Evolutionary conservation across 2,329 filamentous ascomycete species (phyloP), one percentile per base, ranked within the genome.

Genomic region (Venturia carpophila): DNA sequence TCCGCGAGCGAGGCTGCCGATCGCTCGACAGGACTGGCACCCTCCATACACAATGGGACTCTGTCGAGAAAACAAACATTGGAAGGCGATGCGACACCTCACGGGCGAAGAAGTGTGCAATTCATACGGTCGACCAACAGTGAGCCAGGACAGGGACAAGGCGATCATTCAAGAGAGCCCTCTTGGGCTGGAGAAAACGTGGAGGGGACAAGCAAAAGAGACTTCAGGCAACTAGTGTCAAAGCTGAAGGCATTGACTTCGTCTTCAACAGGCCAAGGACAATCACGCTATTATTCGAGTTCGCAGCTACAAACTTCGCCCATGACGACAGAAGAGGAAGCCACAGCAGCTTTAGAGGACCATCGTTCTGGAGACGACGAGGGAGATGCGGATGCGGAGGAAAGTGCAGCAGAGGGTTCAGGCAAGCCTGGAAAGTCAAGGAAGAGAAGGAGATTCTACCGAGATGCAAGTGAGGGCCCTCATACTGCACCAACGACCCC

Each of bases 311-410:
- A 55, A 49, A 34, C 49, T 27, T 80, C 79, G 0, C 80, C 81
- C 17, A 58, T 58, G 52, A 58, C 5, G 75, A 74, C 19, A 79
- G 79, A n/a, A 80, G 83, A 70, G 75, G 78, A 67, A 78, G 77
- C 37, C 77, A 80, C 82, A 78, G 77, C 37, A 77, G 80, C 82
- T 67, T 86, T 84, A 24, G 90, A 86, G 5, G 34, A 63, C 19
- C 41, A 63, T 21, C 41, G 61, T n/a, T 63, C 52, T 39, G 61
- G 41, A 19, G 63, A 52, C n/a, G 42, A 66, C 73, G 90, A 92
- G 73, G 85, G 81, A 17, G 87, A 89, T 71, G 87, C 89, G 0
- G 91, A 94, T 73, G 90, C 88, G 1, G 92, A 96, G 73, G 91
- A 94, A 73, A 96, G 91, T 56, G 90, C 87, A 0, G 91, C 92